Evolutionary conservation across 176 grass and related monocot genomes (phyloP).

Genomic region (Lolium rigidum): DNA sequence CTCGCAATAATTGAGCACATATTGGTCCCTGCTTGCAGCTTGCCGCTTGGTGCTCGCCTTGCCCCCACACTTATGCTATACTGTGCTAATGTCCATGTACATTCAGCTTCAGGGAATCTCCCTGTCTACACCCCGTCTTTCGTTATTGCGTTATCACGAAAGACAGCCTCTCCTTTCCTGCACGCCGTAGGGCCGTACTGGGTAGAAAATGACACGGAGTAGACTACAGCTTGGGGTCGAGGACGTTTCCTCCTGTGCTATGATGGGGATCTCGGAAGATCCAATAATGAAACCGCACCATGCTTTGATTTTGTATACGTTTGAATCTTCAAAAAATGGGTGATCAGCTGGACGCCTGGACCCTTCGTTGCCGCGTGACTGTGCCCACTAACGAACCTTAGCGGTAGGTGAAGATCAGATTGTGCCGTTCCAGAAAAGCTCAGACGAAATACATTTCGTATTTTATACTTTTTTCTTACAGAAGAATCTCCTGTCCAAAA

Average conservation of each 20-base stretch:
- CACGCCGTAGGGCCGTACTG: neutral
- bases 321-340: neutral
- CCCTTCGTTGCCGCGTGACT: slow-evolving; percentile 32
- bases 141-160: slow-evolving; percentile 33
- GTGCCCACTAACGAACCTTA: slow-evolving; percentile 33
- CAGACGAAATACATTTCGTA: slow-evolving; percentile 9
- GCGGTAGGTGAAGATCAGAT: slow-evolving; percentile 24
- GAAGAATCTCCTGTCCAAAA: neutral
- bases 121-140: neutral
- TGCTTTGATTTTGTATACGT: slow-evolving; percentile 17
- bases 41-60: neutral
- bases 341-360: neutral
- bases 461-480: neutral
- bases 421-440: slow-evolving; percentile 37
- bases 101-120: slow-evolving; percentile 41
- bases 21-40: slow-evolving; percentile 40
- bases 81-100: slow-evolving; percentile 29
- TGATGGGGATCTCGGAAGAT: slow-evolving; percentile 44
- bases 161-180: neutral
- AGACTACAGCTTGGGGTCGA: neutral
- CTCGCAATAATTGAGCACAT: slow-evolving; percentile 44
- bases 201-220: slow-evolving; percentile 33
- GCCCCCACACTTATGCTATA: slow-evolving; percentile 22
- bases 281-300: neutral
- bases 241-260: slow-evolving; percentile 32